These are phyloP conservation scores for Xylaria digitata DNA, from an alignment of 2,329 filamentous ascomycete species.

Conservation along the genomic window DNA sequence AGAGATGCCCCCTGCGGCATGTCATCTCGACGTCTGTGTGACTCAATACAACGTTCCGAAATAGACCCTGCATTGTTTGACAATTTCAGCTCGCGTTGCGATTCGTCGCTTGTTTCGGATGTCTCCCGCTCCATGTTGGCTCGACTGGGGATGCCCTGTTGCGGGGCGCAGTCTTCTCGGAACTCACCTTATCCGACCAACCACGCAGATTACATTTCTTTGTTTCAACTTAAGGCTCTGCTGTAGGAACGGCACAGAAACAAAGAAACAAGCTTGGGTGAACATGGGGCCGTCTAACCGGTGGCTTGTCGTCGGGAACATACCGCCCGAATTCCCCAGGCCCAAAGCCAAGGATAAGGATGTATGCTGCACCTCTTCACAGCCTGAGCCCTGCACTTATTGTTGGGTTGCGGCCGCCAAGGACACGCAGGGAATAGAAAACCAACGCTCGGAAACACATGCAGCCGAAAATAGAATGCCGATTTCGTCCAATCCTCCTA, in stretches of 20 bases:
- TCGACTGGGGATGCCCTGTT: slow-evolving; percentile 1
- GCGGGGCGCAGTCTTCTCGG: slow-evolving; percentile 32
- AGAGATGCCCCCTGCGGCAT: not conserved
- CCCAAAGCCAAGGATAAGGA: not conserved
- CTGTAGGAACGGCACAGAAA: too few relatives aligned
- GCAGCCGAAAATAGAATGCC: slow-evolving; percentile 33
- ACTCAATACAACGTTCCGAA: slow-evolving; percentile 25
- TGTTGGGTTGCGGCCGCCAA: slow-evolving; percentile 15
- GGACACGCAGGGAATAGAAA: not conserved
- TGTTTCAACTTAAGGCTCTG: slow-evolving; percentile 17
- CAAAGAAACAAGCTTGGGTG: slow-evolving; percentile 6
- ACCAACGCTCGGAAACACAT: slow-evolving; percentile 13
- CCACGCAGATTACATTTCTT: not conserved
- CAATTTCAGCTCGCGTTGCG: not conserved
- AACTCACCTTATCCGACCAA: slow-evolving; percentile 28
- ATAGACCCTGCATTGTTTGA: slow-evolving; percentile 28
- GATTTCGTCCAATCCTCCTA: slow-evolving; percentile 21
- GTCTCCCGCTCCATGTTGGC: slow-evolving; percentile 15
- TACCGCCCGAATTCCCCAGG: slow-evolving; percentile 18
- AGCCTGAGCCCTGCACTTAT: slow-evolving; percentile 7
- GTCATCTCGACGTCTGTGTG: not conserved
- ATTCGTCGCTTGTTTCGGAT: slow-evolving; percentile 31
- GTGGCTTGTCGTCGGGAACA: slow-evolving; percentile 31
- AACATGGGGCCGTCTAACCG: slow-evolving; percentile 1
- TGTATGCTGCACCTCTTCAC: not conserved